phyloP scores from a whole-genome alignment of 2,329 filamentous ascomycete species.

The Nothomitra cinnamomea region DNA sequence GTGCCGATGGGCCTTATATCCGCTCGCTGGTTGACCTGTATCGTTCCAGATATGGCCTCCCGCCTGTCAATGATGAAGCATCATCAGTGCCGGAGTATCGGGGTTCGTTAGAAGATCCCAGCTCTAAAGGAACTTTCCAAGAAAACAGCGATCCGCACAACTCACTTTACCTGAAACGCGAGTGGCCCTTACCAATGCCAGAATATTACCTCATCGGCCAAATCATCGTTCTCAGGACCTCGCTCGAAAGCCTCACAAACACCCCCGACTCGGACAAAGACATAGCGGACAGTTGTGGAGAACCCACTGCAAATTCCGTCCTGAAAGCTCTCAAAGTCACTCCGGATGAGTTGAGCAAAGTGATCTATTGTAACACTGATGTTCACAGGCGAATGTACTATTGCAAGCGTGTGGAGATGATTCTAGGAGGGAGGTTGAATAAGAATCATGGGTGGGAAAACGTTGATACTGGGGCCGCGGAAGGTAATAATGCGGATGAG shows the following conservation, averaged over 20 bases:
- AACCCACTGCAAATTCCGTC: neutral
- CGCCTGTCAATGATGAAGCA: neutral
- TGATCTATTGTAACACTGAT: neutral
- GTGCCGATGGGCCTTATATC: conserved; percentile 5
- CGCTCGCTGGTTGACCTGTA: conserved; percentile 5
- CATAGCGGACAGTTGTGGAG: neutral
- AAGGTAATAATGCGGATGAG: neutral
- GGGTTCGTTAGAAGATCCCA: neutral
- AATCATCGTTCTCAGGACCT: neutral
- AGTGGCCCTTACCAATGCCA: neutral
- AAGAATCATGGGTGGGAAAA: neutral
- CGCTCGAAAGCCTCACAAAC: neutral
- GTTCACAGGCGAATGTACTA: neutral
- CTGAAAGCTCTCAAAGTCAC: neutral
- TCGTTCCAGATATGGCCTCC: neutral
- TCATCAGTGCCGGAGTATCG: neutral
- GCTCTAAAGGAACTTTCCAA: neutral
- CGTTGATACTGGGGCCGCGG: neutral
- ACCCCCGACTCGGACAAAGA: neutral
- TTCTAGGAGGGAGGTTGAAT: neutral
- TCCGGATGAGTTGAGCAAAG: neutral
- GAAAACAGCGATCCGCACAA: neutral
- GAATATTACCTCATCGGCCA: neutral
- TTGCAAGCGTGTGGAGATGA: neutral
- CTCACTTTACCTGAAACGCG: neutral